Evolutionary conservation across 1,284 basidiomycete genomes (phyloP), one percentile per base, ranked within the genome.

Genomic region (Sphagnurus paluster): DNA sequence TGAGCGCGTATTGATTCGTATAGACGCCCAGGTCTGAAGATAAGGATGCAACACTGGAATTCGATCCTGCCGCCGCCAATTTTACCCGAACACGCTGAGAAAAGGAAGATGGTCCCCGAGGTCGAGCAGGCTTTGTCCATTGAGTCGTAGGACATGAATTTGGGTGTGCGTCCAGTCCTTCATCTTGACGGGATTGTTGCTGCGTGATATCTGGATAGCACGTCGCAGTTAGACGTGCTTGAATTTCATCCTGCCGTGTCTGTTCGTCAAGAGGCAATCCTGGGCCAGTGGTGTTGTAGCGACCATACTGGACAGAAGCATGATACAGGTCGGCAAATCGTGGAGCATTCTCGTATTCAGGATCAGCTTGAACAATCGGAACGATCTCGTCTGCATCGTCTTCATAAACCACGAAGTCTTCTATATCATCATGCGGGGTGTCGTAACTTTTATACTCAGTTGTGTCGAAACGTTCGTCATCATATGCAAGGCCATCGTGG

Each of bases 41-140:
- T n/a, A 17, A 38, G 44, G 33, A 14, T 10, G 37, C 21, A 26
- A 44, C 43, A n/a, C n/a, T n/a, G n/a, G n/a, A n/a, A n/a, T n/a
- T n/a, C n/a, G n/a, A n/a, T n/a, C n/a, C n/a, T 4, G 48, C 56
- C 24, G 52, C 58, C 28, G 60, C 51, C 19, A 65, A 53, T 53
- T 71, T 74, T 42, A 70, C 63, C 43, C 68, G 69, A n/a, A 69
- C 63, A 38, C 68, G 69, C 36, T 58, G 51, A 28, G 67, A 57
- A 54, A 76, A 74, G 7, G 66, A 64, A 17, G 64, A 61, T 7
- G 61, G 59, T 39, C 64, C 62, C 35, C 62, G 53, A 49, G 60
- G 49, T 35, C 52, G 60, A 57, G 41, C 57, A 55, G 58, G 60
- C 55, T 51, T 60, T 14, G 52, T 42, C 34, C 28, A 28, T n/a